Evolutionary conservation across 2,329 filamentous ascomycete species (phyloP).

Genomic region (Neofusicoccum cordaticola): DNA sequence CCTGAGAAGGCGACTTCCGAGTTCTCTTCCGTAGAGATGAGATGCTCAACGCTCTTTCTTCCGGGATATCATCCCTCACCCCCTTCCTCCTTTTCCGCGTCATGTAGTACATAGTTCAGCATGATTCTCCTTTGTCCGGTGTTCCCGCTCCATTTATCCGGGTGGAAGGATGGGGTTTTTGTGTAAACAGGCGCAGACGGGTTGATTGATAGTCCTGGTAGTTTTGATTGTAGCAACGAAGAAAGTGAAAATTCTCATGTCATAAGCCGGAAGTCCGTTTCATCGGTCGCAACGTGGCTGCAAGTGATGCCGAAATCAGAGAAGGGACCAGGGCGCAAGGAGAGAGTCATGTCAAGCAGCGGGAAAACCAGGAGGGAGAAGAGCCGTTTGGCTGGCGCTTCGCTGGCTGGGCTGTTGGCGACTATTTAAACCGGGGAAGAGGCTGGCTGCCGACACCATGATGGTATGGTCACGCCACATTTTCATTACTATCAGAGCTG

Average conservation of each 20-base stretch:
- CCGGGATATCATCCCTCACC: not conserved
- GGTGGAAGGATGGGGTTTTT: not conserved
- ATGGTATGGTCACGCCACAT: constrained; percentile 15
- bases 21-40: not conserved
- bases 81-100: not conserved
- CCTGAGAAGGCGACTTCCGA: not conserved
- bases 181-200: not conserved
- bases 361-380: not conserved
- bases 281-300: not conserved
- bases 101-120: constrained; percentile 1
- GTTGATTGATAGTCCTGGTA: constrained; percentile 2
- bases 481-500: not conserved
- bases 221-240: not conserved
- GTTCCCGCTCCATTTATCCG: not conserved
- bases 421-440: not conserved
- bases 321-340: not conserved
- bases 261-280: not conserved
- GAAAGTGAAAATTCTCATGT: constrained; percentile 3
- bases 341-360: not conserved
- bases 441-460: not conserved
- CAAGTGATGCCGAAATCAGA: not conserved
- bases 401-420: not conserved
- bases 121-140: constrained; percentile 11
- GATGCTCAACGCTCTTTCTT: not conserved
- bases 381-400: not conserved